Evolutionary conservation across 768 basidiomycete genomes (phyloP).

Genomic region (Serendipita vermifera): DNA sequence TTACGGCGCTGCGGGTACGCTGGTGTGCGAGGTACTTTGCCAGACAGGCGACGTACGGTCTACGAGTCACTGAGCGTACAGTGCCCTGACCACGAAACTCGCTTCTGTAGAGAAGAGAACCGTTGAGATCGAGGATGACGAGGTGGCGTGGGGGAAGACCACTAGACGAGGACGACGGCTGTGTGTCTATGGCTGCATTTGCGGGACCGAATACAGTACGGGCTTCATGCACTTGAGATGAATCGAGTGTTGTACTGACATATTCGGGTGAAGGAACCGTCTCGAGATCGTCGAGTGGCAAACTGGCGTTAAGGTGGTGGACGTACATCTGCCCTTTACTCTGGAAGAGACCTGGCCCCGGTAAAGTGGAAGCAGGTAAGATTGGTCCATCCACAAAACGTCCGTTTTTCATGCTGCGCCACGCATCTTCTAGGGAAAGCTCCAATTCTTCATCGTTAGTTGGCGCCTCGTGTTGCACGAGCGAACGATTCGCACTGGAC

Average conservation of each 20-base stretch:
- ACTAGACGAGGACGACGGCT: too few species aligned
- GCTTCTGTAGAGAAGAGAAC: background rate
- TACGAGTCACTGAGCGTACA: background rate
- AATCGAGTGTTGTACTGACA: background rate
- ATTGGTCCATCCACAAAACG: too few species aligned
- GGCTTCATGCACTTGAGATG: background rate
- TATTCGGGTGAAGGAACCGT: background rate
- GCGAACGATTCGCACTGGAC: too few species aligned
- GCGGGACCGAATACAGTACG: too few species aligned
- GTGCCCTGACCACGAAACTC: background rate
- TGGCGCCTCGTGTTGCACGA: too few species aligned
- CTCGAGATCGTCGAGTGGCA: background rate
- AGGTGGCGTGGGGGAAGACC: background rate
- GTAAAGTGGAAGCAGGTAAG: too few species aligned
- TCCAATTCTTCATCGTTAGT: too few species aligned
- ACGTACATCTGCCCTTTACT: background rate
- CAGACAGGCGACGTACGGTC: background rate
- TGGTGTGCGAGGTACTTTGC: background rate
- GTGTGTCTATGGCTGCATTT: too few species aligned
- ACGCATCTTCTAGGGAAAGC: too few species aligned
- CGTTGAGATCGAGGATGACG: conserved; percentile 1
- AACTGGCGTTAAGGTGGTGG: background rate
- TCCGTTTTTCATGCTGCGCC: too few species aligned
- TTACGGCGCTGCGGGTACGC: background rate
- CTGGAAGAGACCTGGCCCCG: too few species aligned